Evolutionary conservation across 495 filamentous ascomycete species (phyloP).

Genomic region (Penicillium steckii): DNA sequence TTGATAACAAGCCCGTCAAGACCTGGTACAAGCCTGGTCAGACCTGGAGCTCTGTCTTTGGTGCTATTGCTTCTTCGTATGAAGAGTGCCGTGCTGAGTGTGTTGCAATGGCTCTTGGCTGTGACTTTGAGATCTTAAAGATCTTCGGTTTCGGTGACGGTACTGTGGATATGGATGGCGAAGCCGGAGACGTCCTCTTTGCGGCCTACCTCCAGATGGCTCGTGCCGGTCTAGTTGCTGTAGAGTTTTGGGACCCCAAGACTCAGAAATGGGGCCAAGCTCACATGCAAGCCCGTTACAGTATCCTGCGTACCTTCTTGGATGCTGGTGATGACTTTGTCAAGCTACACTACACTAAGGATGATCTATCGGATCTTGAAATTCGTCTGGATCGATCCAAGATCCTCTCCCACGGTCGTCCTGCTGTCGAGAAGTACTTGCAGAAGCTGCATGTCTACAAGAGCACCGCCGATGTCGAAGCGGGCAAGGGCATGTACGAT

Average conservation of each 20-base stretch:
- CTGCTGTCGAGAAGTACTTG: constrained; percentile 83
- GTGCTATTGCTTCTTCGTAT: constrained; percentile 78
- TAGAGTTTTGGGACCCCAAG: constrained; percentile 89
- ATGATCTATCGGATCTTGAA: constrained; percentile 76
- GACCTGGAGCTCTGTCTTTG: constrained; percentile 92
- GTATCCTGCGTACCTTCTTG: constrained; percentile 87
- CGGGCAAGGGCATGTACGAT: constrained; percentile 72
- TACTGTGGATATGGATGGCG: constrained; percentile 62
- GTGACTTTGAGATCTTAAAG: constrained; percentile 82
- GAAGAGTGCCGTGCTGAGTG: constrained; percentile 85
- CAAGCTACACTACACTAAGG: constrained; percentile 67
- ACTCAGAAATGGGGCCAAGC: constrained; percentile 89
- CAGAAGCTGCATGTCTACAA: constrained; percentile 94
- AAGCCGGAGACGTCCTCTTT: constrained; percentile 84
- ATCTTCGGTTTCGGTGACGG: constrained; percentile 92
- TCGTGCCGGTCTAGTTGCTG: constrained; percentile 74
- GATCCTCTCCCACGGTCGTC: constrained; percentile 67
- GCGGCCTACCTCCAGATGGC: constrained; percentile 89
- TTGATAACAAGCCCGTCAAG: constrained; percentile 71
- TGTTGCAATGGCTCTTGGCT: constrained; percentile 88
- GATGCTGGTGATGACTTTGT: constrained; percentile 79
- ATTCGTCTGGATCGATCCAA: constrained; percentile 80
- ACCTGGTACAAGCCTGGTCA: constrained; percentile 93
- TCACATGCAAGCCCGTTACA: constrained; percentile 92
- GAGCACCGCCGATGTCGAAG: constrained; percentile 78